Evolutionary conservation across 2,329 filamentous ascomycete species (phyloP), one percentile per base, ranked within the genome.

Genomic region (Harringtonia lauricola): DNA sequence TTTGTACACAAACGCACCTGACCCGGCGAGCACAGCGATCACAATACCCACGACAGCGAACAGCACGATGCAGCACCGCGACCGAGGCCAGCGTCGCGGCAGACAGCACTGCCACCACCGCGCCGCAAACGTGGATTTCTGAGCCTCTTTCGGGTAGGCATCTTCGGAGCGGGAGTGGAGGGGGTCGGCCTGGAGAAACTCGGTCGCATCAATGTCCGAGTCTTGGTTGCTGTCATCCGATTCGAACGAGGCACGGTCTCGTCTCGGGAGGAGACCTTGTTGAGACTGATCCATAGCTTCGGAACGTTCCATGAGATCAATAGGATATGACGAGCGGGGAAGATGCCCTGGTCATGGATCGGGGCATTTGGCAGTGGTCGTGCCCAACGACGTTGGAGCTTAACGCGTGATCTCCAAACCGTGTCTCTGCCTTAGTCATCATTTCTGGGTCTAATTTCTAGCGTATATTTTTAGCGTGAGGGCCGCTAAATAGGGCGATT

Each of bases 1-100:
- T 41, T 66, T 67, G 56, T 68, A 74, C 15, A 65, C 64, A 29
- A 74, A 63, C 6, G 63, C 64, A 14, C 66, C 67, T 14, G 65
- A 62, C 0, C 60, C 60, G 12, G 61, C 62, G 8, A 74, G 50
- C 18, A 67, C 44, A 3, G 68, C 45, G 55, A 63, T 62, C 4
- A 65, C 46, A 5, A 59, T 36, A 3, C 55, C 54, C 12, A 63
- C 47, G 15, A 65, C 35, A 7, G 47, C 54, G 21, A 57, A 57
- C 3, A 59, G 41, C 12, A 60, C 40, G 6, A 64, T 47, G 46
- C 62, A 65, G 54, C 59, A 63, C n/a, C 59, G 59, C 3, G 59
- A 28, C 15, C 39, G 39, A 4, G 15, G 4, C 29, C 19, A 26
- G 24, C 30, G 29, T 15, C 19, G 37, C 19, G 17, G 35, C 29